A percentile compares a stretch with the other conserved stretches of the same genome.
These are phyloP conservation scores for Aspergillus avenaceus DNA, from an alignment of 495 filamentous ascomycete genomes.

Conservation along the genomic window DNA sequence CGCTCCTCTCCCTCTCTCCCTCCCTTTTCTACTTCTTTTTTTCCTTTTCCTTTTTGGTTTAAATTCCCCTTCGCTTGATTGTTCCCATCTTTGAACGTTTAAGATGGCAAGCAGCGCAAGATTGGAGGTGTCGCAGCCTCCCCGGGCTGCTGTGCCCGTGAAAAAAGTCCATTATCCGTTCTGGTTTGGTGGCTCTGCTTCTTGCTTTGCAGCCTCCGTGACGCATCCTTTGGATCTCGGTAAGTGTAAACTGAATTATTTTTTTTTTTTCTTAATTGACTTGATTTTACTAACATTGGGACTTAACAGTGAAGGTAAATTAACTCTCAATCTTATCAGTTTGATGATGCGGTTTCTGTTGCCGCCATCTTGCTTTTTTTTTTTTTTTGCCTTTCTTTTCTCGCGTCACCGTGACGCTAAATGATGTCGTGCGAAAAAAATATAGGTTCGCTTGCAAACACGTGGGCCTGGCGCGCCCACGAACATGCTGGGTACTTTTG, in stretches of 20 bases:
- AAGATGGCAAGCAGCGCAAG: slow-evolving; percentile 41
- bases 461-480: slow-evolving; percentile 61
- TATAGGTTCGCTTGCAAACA: slow-evolving; percentile 86
- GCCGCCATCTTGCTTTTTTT: slow-evolving; percentile 1
- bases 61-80: slow-evolving; percentile 15
- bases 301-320: slow-evolving; percentile 47
- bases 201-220: slow-evolving; percentile 81
- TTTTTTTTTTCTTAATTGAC: neutral
- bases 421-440: slow-evolving; percentile 9
- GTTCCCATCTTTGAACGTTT: slow-evolving; percentile 21
- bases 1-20: slow-evolving; percentile 1
- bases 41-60: too few relatives aligned
- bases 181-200: slow-evolving; percentile 93
- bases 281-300: slow-evolving; percentile 16
- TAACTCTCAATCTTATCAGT: neutral
- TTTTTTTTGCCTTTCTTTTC: neutral
- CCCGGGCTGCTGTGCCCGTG: slow-evolving; percentile 20
- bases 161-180: slow-evolving; percentile 68
- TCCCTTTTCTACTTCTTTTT: slow-evolving; percentile 4
- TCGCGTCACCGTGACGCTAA: neutral
- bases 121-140: slow-evolving; percentile 29
- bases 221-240: slow-evolving; percentile 84
- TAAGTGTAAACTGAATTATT: slow-evolving; percentile 20
- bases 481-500: slow-evolving; percentile 77
- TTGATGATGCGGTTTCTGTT: neutral